phyloP scores from a whole-genome alignment of 2,329 filamentous ascomycete genomes.

The Hymenoscyphus linearis region DNA sequence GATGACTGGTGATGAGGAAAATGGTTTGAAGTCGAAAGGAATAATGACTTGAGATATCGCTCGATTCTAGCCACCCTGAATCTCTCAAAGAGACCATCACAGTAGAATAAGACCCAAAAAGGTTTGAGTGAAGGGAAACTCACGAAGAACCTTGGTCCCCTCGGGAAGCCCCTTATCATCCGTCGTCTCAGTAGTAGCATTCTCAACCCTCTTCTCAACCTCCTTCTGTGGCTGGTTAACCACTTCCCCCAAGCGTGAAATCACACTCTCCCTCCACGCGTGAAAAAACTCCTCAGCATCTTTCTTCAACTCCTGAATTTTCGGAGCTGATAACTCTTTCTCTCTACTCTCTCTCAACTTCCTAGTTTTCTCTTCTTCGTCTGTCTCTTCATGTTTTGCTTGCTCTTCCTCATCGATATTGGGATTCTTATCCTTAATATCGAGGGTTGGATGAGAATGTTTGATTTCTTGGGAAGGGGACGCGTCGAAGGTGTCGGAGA shows the following conservation, averaged over 20 bases:
- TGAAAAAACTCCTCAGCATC: slow-evolving; percentile 68
- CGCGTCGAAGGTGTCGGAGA: slow-evolving; percentile 47
- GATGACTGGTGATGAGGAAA: too few relatives aligned
- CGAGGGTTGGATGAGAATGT: slow-evolving; percentile 26
- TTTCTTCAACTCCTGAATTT: slow-evolving; percentile 61
- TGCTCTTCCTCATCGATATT: slow-evolving; percentile 28
- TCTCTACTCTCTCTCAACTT: slow-evolving; percentile 34
- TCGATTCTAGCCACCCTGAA: background rate
- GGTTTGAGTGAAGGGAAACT: slow-evolving; percentile 8
- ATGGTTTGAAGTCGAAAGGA: background rate
- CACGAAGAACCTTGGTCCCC: slow-evolving; percentile 28
- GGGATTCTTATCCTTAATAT: slow-evolving; percentile 35
- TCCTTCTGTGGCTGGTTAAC: slow-evolving; percentile 50
- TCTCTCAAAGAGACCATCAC: background rate
- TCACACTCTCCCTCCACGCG: slow-evolving; percentile 70
- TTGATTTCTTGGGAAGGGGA: slow-evolving; percentile 22
- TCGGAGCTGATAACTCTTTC: slow-evolving; percentile 44
- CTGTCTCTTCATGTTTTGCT: slow-evolving; percentile 26
- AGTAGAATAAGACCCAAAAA: background rate
- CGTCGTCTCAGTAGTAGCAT: slow-evolving; percentile 28
- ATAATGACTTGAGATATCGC: background rate
- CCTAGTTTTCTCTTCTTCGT: slow-evolving; percentile 29
- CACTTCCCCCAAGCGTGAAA: slow-evolving; percentile 65
- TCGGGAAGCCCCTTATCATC: slow-evolving; percentile 12
- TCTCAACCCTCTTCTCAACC: slow-evolving; percentile 28